Conservation (phyloP, 495 filamentous ascomycete genomes). For the Aspergillus baeticus region DNA sequence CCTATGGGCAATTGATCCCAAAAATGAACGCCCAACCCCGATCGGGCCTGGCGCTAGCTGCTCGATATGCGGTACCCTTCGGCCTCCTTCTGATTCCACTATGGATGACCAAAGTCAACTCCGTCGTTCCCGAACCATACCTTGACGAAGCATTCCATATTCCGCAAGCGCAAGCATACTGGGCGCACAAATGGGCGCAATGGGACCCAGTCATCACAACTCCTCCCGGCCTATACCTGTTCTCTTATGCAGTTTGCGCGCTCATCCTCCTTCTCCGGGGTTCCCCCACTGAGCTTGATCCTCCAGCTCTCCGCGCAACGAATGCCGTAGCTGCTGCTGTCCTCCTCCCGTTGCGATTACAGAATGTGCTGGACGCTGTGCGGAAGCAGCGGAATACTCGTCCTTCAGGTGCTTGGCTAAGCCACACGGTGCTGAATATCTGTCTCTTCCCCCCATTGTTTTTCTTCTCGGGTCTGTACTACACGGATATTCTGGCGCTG, state of each 20-base stretch:
- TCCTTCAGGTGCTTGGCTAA: constrained; percentile 37
- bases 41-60: constrained; percentile 39
- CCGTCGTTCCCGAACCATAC: constrained; percentile 73
- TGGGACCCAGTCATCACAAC: constrained; percentile 99
- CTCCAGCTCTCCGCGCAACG: constrained; percentile 39
- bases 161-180: constrained; percentile 87
- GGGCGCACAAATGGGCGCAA: constrained; percentile 63
- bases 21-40: constrained; percentile 37
- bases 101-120: constrained; percentile 40
- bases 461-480: constrained; percentile 93
- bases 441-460: constrained; percentile 86
- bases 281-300: constrained; percentile 37
- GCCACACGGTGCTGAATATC: constrained; percentile 74
- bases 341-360: constrained; percentile 43
- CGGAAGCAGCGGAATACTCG: constrained; percentile 40
- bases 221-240: constrained; percentile 79
- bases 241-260: constrained; percentile 48
- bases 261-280: constrained; percentile 33
- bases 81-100: constrained; percentile 36
- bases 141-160: constrained; percentile 96
- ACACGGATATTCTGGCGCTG: constrained; percentile 75
- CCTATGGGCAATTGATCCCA: constrained; percentile 14
- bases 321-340: constrained; percentile 37
- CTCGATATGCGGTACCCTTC: constrained; percentile 45
- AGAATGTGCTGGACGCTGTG: constrained; percentile 37